phyloP scores from a whole-genome alignment of 768 basidiomycete genomes.

The Cystobasidiopsis lactophilus region DNA sequence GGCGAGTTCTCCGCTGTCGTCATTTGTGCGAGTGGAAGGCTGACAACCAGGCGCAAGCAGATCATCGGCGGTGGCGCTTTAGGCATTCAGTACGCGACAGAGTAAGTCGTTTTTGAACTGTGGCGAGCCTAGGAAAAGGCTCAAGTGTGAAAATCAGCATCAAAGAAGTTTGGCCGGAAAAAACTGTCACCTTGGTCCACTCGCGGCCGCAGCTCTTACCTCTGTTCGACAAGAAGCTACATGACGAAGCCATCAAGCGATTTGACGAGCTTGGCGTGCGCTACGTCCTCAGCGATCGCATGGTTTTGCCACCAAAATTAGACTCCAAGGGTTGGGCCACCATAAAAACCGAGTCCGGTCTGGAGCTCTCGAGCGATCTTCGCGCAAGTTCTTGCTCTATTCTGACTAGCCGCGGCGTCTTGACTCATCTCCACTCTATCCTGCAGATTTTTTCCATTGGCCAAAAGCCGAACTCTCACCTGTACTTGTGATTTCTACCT shows the following conservation, averaged over 20 bases:
- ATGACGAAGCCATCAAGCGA: constrained; percentile 13
- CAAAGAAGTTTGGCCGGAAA: constrained; percentile 9
- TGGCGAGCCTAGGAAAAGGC: constrained; percentile 11
- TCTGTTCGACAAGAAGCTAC: constrained; percentile 14
- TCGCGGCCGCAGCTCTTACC: constrained; percentile 19
- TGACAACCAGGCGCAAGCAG: constrained; percentile 2
- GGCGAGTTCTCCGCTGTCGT: background rate
- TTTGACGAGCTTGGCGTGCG: constrained; percentile 19
- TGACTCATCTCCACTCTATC: constrained; percentile 9
- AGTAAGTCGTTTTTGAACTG: constrained; percentile 6
- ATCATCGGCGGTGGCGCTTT: constrained; percentile 20
- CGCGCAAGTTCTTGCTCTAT: background rate
- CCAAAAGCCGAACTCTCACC: constrained; percentile 19
- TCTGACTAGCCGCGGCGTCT: background rate
- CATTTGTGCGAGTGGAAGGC: background rate
- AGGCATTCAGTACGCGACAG: constrained; percentile 20
- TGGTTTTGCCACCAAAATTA: constrained; percentile 4
- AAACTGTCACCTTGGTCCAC: constrained; percentile 19
- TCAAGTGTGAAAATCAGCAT: background rate
- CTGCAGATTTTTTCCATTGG: constrained; percentile 19
- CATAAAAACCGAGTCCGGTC: background rate
- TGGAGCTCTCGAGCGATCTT: background rate
- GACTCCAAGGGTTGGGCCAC: background rate
- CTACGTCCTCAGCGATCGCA: constrained; percentile 16
- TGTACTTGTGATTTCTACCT: constrained; percentile 11